Evolutionary conservation across 2,329 filamentous ascomycete species (phyloP).

Genomic region (Ophiocordyceps australis): DNA sequence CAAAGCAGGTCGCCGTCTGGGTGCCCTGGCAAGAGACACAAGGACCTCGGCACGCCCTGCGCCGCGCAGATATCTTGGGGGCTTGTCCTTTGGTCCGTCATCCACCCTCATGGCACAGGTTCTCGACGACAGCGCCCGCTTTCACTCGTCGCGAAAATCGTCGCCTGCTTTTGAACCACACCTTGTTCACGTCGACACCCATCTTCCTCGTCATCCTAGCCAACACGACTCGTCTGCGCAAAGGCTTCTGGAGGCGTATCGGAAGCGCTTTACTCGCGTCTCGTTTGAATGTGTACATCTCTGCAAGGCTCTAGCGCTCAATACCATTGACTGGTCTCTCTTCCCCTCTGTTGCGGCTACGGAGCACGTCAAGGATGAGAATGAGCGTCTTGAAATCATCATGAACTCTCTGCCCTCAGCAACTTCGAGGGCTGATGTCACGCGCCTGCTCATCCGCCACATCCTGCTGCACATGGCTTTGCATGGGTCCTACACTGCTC

Average conservation of each 20-base stretch:
- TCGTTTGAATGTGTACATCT: constrained; percentile 45
- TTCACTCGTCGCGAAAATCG: constrained; percentile 45
- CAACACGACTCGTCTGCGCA: constrained; percentile 14
- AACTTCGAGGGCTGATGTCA: constrained; percentile 59
- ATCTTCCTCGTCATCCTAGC: constrained; percentile 8
- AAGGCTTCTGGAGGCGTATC: constrained; percentile 31
- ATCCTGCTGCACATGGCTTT: constrained; percentile 51
- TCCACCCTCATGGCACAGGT: constrained; percentile 64
- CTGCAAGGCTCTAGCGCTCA: constrained; percentile 36
- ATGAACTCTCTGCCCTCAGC: constrained; percentile 48
- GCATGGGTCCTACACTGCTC: constrained; percentile 40
- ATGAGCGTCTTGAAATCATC: constrained; percentile 31
- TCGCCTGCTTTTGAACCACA: constrained; percentile 50
- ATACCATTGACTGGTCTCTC: constrained; percentile 35
- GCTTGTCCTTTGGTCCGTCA: constrained; percentile 68
- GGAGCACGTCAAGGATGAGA: constrained; percentile 2
- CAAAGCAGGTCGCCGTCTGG: constrained; percentile 62
- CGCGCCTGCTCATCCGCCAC: constrained; percentile 51
- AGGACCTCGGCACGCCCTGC: constrained; percentile 14
- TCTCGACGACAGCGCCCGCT: constrained; percentile 49
- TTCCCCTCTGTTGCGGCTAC: constrained; percentile 5
- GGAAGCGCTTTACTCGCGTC: constrained; percentile 45
- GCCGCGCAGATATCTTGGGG: constrained; percentile 42
- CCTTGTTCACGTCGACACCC: constrained; percentile 35
- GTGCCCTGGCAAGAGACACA: constrained; percentile 29